phyloP scores from a whole-genome alignment of 331 rosid species.

The Arachis monticola region DNA sequence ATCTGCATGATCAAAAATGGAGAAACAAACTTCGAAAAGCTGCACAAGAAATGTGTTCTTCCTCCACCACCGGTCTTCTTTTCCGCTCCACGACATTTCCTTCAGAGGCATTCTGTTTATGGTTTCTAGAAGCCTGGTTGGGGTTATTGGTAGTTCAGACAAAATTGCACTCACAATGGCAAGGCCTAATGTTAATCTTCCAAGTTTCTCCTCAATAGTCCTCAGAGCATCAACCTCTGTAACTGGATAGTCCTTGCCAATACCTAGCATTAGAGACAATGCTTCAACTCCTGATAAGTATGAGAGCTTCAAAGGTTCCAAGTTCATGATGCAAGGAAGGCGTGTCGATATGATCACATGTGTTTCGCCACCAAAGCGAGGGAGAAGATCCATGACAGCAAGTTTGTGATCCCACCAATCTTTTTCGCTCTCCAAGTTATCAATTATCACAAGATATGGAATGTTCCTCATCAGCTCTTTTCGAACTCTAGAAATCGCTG shows the following conservation, averaged over 20 bases:
- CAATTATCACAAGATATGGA: conserved; percentile 80
- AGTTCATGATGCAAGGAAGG: conserved; percentile 75
- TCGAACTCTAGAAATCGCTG: conserved; percentile 76
- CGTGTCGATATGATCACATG: conserved; percentile 77
- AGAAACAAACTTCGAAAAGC: conserved; percentile 87
- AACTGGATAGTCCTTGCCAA: conserved; percentile 63
- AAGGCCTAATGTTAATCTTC: conserved; percentile 77
- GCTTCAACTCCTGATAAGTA: conserved; percentile 85
- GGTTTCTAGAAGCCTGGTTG: conserved; percentile 77
- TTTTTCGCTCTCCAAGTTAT: conserved; percentile 85
- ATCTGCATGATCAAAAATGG: conserved; percentile 90
- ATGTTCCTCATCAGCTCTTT: conserved; percentile 87
- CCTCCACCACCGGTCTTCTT: conserved; percentile 59
- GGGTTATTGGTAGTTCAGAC: conserved; percentile 84
- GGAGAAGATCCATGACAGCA: conserved; percentile 91
- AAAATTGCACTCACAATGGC: conserved; percentile 76
- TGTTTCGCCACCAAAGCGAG: conserved; percentile 87
- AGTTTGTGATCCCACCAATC: conserved; percentile 96
- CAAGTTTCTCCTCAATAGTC: conserved; percentile 75
- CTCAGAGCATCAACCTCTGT: conserved; percentile 79
- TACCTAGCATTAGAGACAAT: conserved; percentile 73
- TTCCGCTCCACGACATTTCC: conserved; percentile 72
- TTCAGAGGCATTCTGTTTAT: conserved; percentile 84
- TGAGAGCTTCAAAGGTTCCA: conserved; percentile 86
- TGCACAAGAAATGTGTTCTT: conserved; percentile 72